Evolutionary conservation across 2,329 filamentous ascomycete species (phyloP), one percentile per base, ranked within the genome.

Genomic region (Fusarium neocosmosporiellum): DNA sequence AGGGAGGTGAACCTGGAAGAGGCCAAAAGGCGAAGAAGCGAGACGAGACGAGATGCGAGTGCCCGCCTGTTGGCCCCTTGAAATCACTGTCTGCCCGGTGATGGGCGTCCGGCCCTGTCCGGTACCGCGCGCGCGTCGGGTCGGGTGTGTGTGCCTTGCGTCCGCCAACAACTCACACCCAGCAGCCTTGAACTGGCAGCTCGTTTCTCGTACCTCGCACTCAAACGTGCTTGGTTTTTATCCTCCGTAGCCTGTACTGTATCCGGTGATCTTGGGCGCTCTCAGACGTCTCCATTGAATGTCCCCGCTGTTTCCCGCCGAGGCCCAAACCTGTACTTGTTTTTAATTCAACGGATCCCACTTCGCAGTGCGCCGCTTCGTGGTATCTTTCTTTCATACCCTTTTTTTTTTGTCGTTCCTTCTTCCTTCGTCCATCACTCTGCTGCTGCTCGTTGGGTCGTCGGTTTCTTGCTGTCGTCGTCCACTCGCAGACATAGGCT

Each of bases 291-390:
- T 60, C 58, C 61, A 64, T 58, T 31, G 50, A n/a, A 34, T 57
- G 62, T 70, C 48, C 72, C 72, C 72, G 66, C 72, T 72, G 66
- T 74, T 74, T 74, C 60, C 69, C 65, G 62, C 68, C 54, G 63
- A 70, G 59, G 55, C 48, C 53, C 66, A 74, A 60, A 60, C 65
- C 50, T 71, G 73, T 59, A 72, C 65, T 75, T 76, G 66, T 24
- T 71, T 77, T 74, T 70, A 76, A 77, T 75, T 65, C 68, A 68
- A 70, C 66, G 55, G 53, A 65, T 65, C 65, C 73, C 70, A 64
- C 70, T 70, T 57, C 66, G 62, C 66, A 48, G 33, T 37, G 33
- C 60, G 53, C 31, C 41, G 60, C 59, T 27, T 71, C 63, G 61
- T 72, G 68, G 63, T 74, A 63, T 75, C 64, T 63, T 57, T 54